Evolutionary conservation across 768 basidiomycete genomes (phyloP), one percentile per base, ranked within the genome.

Genomic region (Suillus subluteus): DNA sequence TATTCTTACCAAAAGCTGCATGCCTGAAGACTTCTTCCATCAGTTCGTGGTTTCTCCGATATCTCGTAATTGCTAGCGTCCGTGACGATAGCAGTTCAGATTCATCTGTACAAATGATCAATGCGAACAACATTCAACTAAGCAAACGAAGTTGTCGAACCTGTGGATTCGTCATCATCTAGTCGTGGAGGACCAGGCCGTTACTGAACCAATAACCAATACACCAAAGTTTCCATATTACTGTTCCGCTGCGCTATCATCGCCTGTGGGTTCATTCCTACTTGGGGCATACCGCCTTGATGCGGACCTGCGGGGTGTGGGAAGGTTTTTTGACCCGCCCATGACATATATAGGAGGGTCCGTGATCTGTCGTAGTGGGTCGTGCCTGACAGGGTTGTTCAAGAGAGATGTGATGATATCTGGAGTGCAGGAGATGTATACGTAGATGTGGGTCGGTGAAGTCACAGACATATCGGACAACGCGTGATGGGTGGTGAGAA

Each of bases 11-110:
- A 71, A 87, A 26, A 90, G 89, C 90, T 26, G 92, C 92, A 69
- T 86, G 84, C 69, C 82, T 83, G 76, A 94, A 94, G 2, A 94
- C 89, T 52, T 90, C 90, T 72, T 90, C 90, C 92, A 94, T 94
- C 66, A 90, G 80, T 52, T 93, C 92, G 71, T 94, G 91, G 71
- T 94, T 95, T 7, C 92, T 87, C 69, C 83, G 86, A 73, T 93
- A 95, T 43, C 92, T 83, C 21, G 87, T 84, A 43, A 91, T 72
- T 7, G 93, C 90, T 18, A 94, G 81, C 3, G 90, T 86, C 52
- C 90, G 84, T 3, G 90, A 87, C 1, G 92, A 90, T 66, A 94
- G 26, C 2, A 26, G 89, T 66, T 94, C 92, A 30, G 82, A 78
- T 67, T 92, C 91, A 70, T 91, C 89, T 85, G 13, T 15, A 52